A percentile compares a stretch with the other conserved stretches of the same genome.
These are phyloP conservation scores for Aspergillus viridinutans DNA, from an alignment of 2,329 filamentous ascomycete genomes.

Conservation along the genomic window DNA sequence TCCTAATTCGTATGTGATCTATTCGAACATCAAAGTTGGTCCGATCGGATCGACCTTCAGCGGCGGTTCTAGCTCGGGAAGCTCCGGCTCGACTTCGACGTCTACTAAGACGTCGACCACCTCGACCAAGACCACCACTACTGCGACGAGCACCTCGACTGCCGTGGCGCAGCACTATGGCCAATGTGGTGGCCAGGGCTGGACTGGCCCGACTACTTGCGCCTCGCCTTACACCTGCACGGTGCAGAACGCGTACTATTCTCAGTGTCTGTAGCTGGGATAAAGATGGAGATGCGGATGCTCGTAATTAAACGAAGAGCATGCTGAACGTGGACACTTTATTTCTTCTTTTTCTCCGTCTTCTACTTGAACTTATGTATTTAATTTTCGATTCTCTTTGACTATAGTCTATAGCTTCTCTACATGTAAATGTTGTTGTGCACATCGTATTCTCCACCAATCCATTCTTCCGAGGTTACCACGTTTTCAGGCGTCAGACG, in stretches of 20 bases:
- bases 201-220: constrained; percentile 33
- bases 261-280: constrained; percentile 31
- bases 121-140: constrained; percentile 6
- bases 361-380: no score
- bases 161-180: constrained; percentile 19
- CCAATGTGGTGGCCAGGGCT: constrained; percentile 34
- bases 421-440: no score
- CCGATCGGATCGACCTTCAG: constrained; percentile 52
- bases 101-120: constrained; percentile 10
- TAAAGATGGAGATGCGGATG: no score
- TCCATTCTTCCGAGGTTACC: no score
- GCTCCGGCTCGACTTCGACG: constrained; percentile 1
- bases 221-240: constrained; percentile 31
- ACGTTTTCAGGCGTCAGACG: no score
- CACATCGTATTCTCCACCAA: no score
- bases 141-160: constrained; percentile 2
- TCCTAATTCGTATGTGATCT: constrained; percentile 51
- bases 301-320: no score
- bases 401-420: no score
- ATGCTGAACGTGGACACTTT: no score
- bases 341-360: no score
- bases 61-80: constrained; percentile 4
- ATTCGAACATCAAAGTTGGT: constrained; percentile 59
- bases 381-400: no score
- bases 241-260: constrained; percentile 32